These are phyloP conservation scores for Flaveria sonorensis DNA, from an alignment of 129 eudicot species.

Conservation along the genomic window DNA sequence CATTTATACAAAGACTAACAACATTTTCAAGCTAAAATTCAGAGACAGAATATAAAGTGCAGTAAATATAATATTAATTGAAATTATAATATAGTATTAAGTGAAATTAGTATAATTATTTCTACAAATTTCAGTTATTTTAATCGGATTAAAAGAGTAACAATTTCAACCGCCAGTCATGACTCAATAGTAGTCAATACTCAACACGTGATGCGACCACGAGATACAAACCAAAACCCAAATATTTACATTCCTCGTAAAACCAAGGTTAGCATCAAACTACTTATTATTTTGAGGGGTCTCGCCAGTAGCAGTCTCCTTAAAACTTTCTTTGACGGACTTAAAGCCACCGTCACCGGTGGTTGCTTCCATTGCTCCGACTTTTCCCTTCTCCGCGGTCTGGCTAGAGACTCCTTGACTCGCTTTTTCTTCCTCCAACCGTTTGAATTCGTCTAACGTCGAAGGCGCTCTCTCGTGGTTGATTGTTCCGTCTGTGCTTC, in stretches of 20 bases:
- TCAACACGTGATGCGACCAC: no score
- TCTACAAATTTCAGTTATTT: no score
- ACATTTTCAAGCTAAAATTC: no score
- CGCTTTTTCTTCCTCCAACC: slow-evolving; percentile 46
- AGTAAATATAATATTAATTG: no score
- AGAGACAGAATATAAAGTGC: no score
- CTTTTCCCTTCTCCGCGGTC: slow-evolving; percentile 35
- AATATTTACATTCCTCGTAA: not conserved
- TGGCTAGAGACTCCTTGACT: slow-evolving; percentile 48
- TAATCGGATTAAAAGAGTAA: no score
- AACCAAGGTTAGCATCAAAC: not conserved
- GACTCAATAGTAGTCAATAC: no score
- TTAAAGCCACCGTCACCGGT: slow-evolving; percentile 5
- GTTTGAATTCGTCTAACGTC: slow-evolving; percentile 46
- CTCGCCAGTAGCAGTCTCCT: slow-evolving; percentile 31
- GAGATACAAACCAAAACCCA: not conserved
- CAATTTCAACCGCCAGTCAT: no score
- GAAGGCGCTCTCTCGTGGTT: slow-evolving; percentile 45
- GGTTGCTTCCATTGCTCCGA: slow-evolving; percentile 34
- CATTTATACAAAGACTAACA: no score
- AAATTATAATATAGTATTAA: no score
- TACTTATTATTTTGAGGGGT: not conserved
- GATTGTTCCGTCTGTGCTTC: not conserved
- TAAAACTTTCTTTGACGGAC: slow-evolving; percentile 37
- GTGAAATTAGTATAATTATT: no score